These are phyloP conservation scores for Pseudogymnoascus sp. DNA, from an alignment of 2,329 filamentous ascomycete species.

Conservation along the genomic window DNA sequence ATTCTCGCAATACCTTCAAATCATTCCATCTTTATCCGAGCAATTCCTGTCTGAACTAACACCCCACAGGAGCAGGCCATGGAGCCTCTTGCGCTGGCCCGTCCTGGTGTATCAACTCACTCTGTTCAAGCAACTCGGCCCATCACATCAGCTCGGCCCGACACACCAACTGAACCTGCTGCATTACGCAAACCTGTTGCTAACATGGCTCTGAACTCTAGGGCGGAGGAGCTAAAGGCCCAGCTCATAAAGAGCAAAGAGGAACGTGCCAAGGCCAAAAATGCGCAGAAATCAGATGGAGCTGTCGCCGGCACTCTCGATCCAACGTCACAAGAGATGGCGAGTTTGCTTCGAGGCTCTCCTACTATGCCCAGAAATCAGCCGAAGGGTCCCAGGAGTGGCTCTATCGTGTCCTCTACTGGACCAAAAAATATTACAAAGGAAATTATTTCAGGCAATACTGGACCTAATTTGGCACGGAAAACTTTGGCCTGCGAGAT, in stretches of 20 bases:
- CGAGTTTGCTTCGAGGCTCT: neutral
- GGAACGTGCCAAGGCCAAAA: slow-evolving; percentile 15
- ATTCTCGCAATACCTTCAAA: neutral
- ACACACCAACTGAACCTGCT: slow-evolving; percentile 17
- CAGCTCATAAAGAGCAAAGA: slow-evolving; percentile 25
- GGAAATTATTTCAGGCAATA: neutral
- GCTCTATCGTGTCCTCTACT: neutral
- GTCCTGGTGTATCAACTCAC: neutral
- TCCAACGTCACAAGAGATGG: slow-evolving; percentile 4
- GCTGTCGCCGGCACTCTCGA: neutral
- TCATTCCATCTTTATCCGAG: neutral
- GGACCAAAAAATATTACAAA: neutral
- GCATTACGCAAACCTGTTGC: slow-evolving; percentile 16
- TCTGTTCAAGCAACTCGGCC: slow-evolving; percentile 15
- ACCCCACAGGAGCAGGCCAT: slow-evolving; percentile 14
- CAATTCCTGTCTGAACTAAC: neutral
- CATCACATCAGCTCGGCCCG: slow-evolving; percentile 12
- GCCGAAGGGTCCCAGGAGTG: neutral
- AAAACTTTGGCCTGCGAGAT: neutral
- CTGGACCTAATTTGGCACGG: neutral
- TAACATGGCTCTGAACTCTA: slow-evolving; percentile 21
- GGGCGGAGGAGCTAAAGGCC: slow-evolving; percentile 30
- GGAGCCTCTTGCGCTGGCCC: slow-evolving; percentile 22
- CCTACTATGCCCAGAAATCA: neutral
- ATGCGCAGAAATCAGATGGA: neutral